Base-by-base conservation (phyloP, 192 early-diverging fungal genomes). In the Coemansia sp. region DNA sequence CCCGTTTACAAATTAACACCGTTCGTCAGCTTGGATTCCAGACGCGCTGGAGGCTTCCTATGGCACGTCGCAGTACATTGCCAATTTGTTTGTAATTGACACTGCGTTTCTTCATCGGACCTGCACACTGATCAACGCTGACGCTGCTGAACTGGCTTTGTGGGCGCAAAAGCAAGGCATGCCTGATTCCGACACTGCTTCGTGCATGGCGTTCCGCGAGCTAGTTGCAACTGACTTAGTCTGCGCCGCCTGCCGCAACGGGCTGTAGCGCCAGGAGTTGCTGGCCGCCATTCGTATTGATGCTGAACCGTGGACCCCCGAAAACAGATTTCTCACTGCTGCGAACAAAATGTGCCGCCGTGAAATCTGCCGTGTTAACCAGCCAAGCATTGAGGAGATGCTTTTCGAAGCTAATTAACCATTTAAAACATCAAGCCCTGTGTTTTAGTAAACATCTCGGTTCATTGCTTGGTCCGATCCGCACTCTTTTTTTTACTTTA, bases 1-100 rank as follows among this genome's bases (percentile, higher is more conserved):
- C n/a, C n/a, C n/a, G n/a, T n/a, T n/a, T n/a, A n/a, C n/a, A n/a
- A n/a, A n/a, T n/a, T n/a, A n/a, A n/a, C n/a, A n/a, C n/a, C n/a
- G n/a, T n/a, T n/a, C n/a, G n/a, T n/a, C n/a, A n/a, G n/a, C n/a
- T n/a, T n/a, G n/a, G n/a, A n/a, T n/a, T n/a, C n/a, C n/a, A n/a
- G 95, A 98, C 75, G 91, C 92, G 69, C 81, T 98, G 27, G 95
- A 98, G 75, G 84, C 91, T 10, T 82, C 90, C 6, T 98, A 98
- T 86, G 87, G 88, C 73, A 83, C 81, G 33, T 84, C 82, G n/a
- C 32, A 74, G 22, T 84, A 81, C 56, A 88, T 95, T 28, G 77
- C 81, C 72, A 94, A 93, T 68, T 85, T 92, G 46, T 88, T 85
- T 62, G 85, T 92, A 6, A 84, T 84, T 56, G 89, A 85, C 24